phyloP scores from a whole-genome alignment of 768 basidiomycete genomes.

The Auricularia auricula-judae region DNA sequence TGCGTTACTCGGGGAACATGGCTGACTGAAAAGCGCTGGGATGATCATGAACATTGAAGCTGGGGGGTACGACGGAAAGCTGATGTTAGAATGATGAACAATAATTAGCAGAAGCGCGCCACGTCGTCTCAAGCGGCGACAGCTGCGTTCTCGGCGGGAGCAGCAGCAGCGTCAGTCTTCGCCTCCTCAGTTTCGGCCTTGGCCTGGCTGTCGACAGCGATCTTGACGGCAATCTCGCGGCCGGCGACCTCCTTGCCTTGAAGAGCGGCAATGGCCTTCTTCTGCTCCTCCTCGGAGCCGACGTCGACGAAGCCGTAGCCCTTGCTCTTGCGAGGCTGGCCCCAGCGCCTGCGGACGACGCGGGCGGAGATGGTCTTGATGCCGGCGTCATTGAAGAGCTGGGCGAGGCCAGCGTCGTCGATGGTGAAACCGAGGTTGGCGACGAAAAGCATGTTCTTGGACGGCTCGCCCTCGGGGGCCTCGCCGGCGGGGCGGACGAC shows the following conservation, averaged over 20 bases:
- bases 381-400: slow-evolving; percentile 79
- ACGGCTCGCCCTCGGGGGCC: slow-evolving; percentile 79
- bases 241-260: slow-evolving; percentile 84
- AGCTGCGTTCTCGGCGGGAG: slow-evolving; percentile 11
- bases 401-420: slow-evolving; percentile 68
- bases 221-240: slow-evolving; percentile 82
- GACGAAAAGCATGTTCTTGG: slow-evolving; percentile 85
- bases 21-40: background rate
- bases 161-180: slow-evolving; percentile 12
- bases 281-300: slow-evolving; percentile 76
- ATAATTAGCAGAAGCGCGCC: background rate
- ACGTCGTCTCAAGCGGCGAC: slow-evolving; percentile 6
- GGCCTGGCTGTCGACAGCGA: slow-evolving; percentile 75
- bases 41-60: slow-evolving; percentile 1
- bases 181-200: slow-evolving; percentile 39
- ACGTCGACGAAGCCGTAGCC: slow-evolving; percentile 98
- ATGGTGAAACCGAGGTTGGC: slow-evolving; percentile 96
- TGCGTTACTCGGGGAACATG: background rate
- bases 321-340: slow-evolving; percentile 79
- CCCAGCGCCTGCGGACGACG: slow-evolving; percentile 79
- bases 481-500: slow-evolving; percentile 63
- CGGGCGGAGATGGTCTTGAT: slow-evolving; percentile 77
- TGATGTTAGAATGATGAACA: slow-evolving; percentile 10
- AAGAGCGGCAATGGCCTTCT: slow-evolving; percentile 79
- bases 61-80: background rate